Conservation (phyloP, 192 early-diverging fungal genomes). For the Glomus cerebriforme region DNA sequence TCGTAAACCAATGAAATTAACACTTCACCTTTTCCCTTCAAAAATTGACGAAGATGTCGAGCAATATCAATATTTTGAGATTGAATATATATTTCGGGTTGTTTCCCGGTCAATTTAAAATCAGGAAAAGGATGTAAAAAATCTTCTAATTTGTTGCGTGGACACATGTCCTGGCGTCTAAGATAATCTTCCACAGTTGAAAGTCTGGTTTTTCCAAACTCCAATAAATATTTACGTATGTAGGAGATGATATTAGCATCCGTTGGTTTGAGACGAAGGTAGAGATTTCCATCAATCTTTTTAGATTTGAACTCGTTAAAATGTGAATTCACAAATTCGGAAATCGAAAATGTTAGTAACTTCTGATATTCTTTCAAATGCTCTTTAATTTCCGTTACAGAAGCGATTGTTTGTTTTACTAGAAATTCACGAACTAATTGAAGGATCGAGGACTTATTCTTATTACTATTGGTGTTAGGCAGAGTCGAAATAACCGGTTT, state of each 20-base stretch:
- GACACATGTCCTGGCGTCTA: not conserved
- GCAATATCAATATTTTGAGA: not conserved
- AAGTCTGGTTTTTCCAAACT: not conserved
- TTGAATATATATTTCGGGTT: not conserved
- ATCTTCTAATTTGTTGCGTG: not conserved
- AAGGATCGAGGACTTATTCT: not conserved
- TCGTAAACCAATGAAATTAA: not conserved
- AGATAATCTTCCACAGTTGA: not conserved
- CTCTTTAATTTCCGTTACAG: not conserved
- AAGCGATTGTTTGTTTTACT: not conserved
- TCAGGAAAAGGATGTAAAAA: not conserved
- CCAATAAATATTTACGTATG: not conserved
- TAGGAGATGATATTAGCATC: constrained; percentile 1
- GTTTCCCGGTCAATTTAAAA: not conserved
- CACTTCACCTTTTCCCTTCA: not conserved
- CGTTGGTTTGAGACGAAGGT: not conserved
- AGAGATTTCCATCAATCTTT: not conserved
- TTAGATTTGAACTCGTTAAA: not conserved
- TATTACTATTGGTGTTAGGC: not conserved
- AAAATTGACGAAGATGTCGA: not conserved
- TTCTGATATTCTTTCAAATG: not conserved
- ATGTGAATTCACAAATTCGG: not conserved
- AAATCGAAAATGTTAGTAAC: not conserved
- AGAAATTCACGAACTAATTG: not conserved
- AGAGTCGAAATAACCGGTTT: not conserved